phyloP scores from a whole-genome alignment of 129 eudicot species.

The Sambucus nigra region DNA sequence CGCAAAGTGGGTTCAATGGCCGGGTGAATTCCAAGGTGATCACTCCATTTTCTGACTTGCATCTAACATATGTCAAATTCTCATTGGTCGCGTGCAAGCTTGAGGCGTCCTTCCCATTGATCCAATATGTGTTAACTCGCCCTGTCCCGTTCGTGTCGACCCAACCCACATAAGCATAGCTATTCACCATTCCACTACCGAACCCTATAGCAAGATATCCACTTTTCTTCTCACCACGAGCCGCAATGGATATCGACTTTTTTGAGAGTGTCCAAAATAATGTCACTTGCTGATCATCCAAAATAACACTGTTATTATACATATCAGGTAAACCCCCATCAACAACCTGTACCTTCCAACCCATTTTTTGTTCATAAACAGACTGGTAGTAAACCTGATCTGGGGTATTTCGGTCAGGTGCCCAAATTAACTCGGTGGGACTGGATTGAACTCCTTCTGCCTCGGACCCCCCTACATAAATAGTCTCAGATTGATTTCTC shows the following conservation, averaged over 20 bases:
- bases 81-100: slow-evolving; percentile 61
- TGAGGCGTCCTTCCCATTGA: slow-evolving; percentile 58
- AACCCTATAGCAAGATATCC: slow-evolving; percentile 92
- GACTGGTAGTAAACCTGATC: slow-evolving; percentile 77
- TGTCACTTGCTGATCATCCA: slow-evolving; percentile 87
- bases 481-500: slow-evolving; percentile 57
- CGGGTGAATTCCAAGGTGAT: slow-evolving; percentile 87
- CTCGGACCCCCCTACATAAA: slow-evolving; percentile 76
- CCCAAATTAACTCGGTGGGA: slow-evolving; percentile 63
- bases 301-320: slow-evolving; percentile 79
- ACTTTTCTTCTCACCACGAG: slow-evolving; percentile 77
- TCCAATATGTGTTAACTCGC: slow-evolving; percentile 69
- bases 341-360: slow-evolving; percentile 91
- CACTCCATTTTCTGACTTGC: slow-evolving; percentile 81
- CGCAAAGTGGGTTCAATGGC: slow-evolving; percentile 59
- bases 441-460: slow-evolving; percentile 79
- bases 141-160: slow-evolving; percentile 67
- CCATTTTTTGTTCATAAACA: slow-evolving; percentile 65
- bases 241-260: slow-evolving; percentile 79
- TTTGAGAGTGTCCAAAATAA: slow-evolving; percentile 80
- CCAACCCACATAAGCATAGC: slow-evolving; percentile 95
- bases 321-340: slow-evolving; percentile 91
- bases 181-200: slow-evolving; percentile 77
- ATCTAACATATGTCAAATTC: slow-evolving; percentile 76
- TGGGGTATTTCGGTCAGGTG: slow-evolving; percentile 84